These are phyloP conservation scores for Tetraselmis striata DNA, from an alignment of 139 green algal genomes.

Conservation along the genomic window DNA sequence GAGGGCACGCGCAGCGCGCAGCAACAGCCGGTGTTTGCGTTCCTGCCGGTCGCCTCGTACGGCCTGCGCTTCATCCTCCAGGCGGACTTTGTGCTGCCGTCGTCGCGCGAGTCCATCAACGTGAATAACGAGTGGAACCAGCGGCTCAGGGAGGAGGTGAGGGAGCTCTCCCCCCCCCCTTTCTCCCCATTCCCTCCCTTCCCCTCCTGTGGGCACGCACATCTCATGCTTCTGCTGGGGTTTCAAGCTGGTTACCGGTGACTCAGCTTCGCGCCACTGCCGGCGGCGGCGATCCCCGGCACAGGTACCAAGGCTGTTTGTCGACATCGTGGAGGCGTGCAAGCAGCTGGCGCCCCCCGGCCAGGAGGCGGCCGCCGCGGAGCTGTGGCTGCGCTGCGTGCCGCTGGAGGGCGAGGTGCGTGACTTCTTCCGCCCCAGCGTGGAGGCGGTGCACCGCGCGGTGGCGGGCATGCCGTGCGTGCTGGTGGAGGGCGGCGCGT, in stretches of 20 bases:
- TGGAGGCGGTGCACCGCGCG: slow-evolving; percentile 22
- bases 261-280: too few species aligned
- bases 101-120: slow-evolving; percentile 36
- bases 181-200: neutral
- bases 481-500: slow-evolving; percentile 27
- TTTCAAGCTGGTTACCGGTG: too few species aligned
- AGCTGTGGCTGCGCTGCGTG: slow-evolving; percentile 39
- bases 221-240: too few species aligned
- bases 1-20: slow-evolving; percentile 4
- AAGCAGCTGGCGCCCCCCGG: neutral
- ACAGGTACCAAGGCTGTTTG: neutral
- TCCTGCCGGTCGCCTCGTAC: slow-evolving; percentile 42
- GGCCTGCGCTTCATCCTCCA: slow-evolving; percentile 40
- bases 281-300: too few species aligned
- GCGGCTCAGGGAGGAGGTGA: slow-evolving; percentile 22
- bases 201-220: too few species aligned
- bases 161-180: neutral
- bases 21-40: slow-evolving; percentile 43
- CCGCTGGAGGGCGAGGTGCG: slow-evolving; percentile 42
- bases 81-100: slow-evolving; percentile 38
- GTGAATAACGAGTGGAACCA: slow-evolving; percentile 38
- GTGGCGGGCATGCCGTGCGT: slow-evolving; percentile 33
- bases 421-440: slow-evolving; percentile 34
- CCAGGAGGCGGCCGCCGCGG: neutral
- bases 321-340: neutral